A percentile compares a stretch with the other conserved stretches of the same genome.
Conservation (phyloP, 208 protist species). For the Wallacemonas rigidus region DNA sequence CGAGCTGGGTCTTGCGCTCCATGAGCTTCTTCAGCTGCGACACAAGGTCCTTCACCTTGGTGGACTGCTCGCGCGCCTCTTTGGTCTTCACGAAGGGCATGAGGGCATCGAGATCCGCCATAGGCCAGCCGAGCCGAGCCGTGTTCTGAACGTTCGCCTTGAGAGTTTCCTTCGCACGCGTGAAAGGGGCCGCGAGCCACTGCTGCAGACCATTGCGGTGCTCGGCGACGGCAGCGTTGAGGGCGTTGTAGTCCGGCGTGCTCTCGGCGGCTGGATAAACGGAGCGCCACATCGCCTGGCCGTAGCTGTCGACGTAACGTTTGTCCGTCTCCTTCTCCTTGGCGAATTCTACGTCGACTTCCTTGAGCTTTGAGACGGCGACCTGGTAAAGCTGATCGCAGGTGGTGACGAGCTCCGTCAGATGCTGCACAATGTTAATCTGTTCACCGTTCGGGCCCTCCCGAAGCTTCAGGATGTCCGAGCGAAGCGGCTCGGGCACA, state of each 20-base stretch:
- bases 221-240: conserved; percentile 51
- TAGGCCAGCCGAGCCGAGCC: conserved; percentile 70
- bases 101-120: conserved; percentile 74
- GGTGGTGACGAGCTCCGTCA: conserved; percentile 52
- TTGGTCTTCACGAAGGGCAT: conserved; percentile 82
- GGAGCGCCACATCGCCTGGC: conserved; percentile 77
- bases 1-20: conserved; percentile 34
- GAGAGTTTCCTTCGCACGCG: conserved; percentile 43
- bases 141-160: conserved; percentile 58
- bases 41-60: conserved; percentile 54
- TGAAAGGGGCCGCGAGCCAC: conserved; percentile 52
- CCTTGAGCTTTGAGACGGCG: conserved; percentile 47
- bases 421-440: conserved; percentile 39
- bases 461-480: conserved; percentile 59
- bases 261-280: conserved; percentile 41
- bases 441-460: conserved; percentile 33
- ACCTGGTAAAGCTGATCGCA: conserved; percentile 62
- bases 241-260: conserved; percentile 56
- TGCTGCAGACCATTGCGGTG: conserved; percentile 53
- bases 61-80: conserved; percentile 58
- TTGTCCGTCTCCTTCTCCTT: conserved; percentile 55
- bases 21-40: conserved; percentile 58
- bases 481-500: conserved; percentile 66
- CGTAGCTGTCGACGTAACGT: conserved; percentile 60
- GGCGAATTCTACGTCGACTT: conserved; percentile 55